phyloP scores from a whole-genome alignment of 2,329 filamentous ascomycete genomes.

The Didymellaceae sp. region DNA sequence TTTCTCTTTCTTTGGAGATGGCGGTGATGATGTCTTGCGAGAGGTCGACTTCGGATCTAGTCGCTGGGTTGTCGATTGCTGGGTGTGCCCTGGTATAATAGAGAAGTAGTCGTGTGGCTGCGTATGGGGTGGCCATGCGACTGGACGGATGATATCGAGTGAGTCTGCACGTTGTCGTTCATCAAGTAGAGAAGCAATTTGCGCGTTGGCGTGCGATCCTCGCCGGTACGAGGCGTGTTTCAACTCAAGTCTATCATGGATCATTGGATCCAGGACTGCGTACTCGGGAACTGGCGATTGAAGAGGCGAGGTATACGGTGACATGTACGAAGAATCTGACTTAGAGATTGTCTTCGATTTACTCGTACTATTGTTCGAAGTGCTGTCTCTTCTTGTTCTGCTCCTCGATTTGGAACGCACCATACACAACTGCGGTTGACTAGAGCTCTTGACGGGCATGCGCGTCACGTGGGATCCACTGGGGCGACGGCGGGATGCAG shows the following conservation, averaged over 20 bases:
- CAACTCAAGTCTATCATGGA: conserved; percentile 2
- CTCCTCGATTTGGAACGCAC: conserved; percentile 39
- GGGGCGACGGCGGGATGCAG: conserved; percentile 30
- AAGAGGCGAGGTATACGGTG: conserved; percentile 34
- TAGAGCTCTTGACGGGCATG: conserved; percentile 41
- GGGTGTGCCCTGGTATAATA: conserved; percentile 19
- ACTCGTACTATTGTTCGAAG: conserved; percentile 28
- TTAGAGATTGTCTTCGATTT: conserved; percentile 25
- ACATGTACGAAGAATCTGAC: conserved; percentile 28
- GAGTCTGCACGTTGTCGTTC: conserved; percentile 31
- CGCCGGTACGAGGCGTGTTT: not conserved
- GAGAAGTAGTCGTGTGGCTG: conserved; percentile 19
- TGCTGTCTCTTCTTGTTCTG: conserved; percentile 28
- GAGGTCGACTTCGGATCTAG: conserved; percentile 22
- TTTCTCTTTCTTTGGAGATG: no score
- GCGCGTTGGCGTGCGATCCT: not conserved
- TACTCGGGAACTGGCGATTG: conserved; percentile 36
- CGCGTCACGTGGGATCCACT: conserved; percentile 38
- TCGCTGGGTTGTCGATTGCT: conserved; percentile 24
- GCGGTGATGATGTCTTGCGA: conserved; percentile 3
- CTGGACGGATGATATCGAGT: conserved; percentile 24
- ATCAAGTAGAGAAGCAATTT: not conserved
- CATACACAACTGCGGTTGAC: conserved; percentile 46
- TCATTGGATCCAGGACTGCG: conserved; percentile 32
- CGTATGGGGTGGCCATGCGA: conserved; percentile 13